A percentile compares a stretch with the other conserved stretches of the same genome.
These are phyloP conservation scores for Aureobasidium mangrovei DNA, from an alignment of 2,329 filamentous ascomycete genomes.

Conservation along the genomic window DNA sequence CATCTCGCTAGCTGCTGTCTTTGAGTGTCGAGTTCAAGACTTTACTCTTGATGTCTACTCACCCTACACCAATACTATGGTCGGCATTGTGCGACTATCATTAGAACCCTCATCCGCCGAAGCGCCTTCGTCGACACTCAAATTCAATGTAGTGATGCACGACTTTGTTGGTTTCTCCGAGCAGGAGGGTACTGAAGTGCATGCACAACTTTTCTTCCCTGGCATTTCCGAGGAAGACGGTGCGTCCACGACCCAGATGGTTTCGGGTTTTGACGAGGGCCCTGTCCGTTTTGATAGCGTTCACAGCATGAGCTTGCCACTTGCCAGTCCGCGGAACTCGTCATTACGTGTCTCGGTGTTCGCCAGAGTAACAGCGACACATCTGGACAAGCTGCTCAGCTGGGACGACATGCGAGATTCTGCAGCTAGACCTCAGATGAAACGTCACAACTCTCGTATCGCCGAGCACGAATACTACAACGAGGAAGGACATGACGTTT, in stretches of 20 bases:
- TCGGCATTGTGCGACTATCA: slow-evolving; percentile 84
- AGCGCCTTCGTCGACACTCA: slow-evolving; percentile 82
- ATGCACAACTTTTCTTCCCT: slow-evolving; percentile 93
- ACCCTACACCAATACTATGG: slow-evolving; percentile 80
- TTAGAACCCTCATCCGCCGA: slow-evolving; percentile 89
- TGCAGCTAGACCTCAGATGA: slow-evolving; percentile 46
- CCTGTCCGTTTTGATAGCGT: slow-evolving; percentile 93
- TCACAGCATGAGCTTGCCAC: slow-evolving; percentile 90
- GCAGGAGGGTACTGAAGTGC: slow-evolving; percentile 88
- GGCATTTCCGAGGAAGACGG: slow-evolving; percentile 76
- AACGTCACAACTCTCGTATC: slow-evolving; percentile 58
- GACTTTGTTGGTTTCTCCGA: slow-evolving; percentile 92
- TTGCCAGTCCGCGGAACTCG: slow-evolving; percentile 65
- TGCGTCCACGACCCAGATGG: slow-evolving; percentile 91
- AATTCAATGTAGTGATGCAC: slow-evolving; percentile 98
- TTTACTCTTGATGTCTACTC: slow-evolving; percentile 85
- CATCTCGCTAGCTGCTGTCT: slow-evolving; percentile 84
- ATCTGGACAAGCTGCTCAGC: slow-evolving; percentile 91
- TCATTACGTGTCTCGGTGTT: slow-evolving; percentile 83
- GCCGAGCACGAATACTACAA: slow-evolving; percentile 88
- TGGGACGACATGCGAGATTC: slow-evolving; percentile 97
- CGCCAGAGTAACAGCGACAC: slow-evolving; percentile 82
- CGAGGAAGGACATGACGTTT: slow-evolving; percentile 88
- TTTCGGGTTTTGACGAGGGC: slow-evolving; percentile 85
- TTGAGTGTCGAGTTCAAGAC: slow-evolving; percentile 89